Evolutionary conservation across 1,284 basidiomycete genomes (phyloP).

Genomic region (Cryptococcus floricola): DNA sequence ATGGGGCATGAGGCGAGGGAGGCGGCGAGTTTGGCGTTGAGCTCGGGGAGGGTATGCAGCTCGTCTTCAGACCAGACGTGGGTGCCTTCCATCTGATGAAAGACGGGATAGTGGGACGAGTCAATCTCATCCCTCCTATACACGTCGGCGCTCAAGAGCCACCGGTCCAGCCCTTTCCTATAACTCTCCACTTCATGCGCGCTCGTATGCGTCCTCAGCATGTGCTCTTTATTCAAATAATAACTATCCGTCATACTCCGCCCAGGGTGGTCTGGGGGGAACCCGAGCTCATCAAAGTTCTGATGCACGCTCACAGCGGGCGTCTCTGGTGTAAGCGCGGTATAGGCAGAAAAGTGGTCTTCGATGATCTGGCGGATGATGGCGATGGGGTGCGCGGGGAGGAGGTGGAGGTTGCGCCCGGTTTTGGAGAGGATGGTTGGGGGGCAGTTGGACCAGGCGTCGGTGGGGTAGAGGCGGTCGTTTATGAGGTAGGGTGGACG

Average conservation of each 20-base stretch:
- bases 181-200: constrained; percentile 97
- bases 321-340: constrained; percentile 58
- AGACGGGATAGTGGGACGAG: constrained; percentile 92
- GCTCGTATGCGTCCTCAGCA: constrained; percentile 96
- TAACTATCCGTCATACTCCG: constrained; percentile 87
- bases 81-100: constrained; percentile 98
- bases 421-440: constrained; percentile 75
- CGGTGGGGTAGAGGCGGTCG: constrained; percentile 38
- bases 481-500: background rate
- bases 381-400: constrained; percentile 75
- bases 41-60: constrained; percentile 50
- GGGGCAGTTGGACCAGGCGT: constrained; percentile 80
- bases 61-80: constrained; percentile 59
- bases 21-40: constrained; percentile 59
- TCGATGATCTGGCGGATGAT: constrained; percentile 84
- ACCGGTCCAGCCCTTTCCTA: constrained; percentile 66
- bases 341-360: constrained; percentile 69
- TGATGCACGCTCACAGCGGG: constrained; percentile 85
- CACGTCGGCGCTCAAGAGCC: constrained; percentile 96
- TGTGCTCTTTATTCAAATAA: constrained; percentile 83
- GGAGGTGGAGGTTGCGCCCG: constrained; percentile 67
- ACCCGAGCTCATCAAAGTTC: constrained; percentile 97
- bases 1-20: constrained; percentile 68
- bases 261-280: constrained; percentile 90
- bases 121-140: constrained; percentile 99